Evolutionary conservation across 2,329 filamentous ascomycete species (phyloP).

Genomic region (Aureobasidium sp.): DNA sequence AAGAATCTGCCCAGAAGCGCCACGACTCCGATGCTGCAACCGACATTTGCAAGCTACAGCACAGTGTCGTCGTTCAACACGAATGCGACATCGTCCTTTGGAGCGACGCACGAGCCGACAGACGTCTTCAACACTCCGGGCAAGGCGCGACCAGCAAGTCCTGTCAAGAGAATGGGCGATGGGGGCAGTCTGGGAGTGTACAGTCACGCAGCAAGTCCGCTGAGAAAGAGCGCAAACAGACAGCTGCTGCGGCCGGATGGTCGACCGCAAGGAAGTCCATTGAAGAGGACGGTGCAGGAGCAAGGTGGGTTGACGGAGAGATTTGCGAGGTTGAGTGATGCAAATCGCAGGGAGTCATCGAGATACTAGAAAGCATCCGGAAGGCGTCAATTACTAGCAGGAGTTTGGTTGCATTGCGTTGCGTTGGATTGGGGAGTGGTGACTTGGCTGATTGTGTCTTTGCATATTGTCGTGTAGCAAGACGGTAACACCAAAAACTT

Average conservation of each 20-base stretch:
- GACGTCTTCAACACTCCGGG: slow-evolving; percentile 30
- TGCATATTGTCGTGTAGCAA: no score
- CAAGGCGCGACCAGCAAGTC: slow-evolving; percentile 30
- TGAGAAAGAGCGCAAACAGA: slow-evolving; percentile 67
- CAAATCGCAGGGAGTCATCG: slow-evolving; percentile 7
- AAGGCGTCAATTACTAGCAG: no score
- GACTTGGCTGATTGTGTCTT: no score
- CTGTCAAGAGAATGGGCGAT: slow-evolving; percentile 32
- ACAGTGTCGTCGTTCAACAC: slow-evolving; percentile 8
- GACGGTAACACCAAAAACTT: no score
- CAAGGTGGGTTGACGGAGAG: slow-evolving; percentile 20
- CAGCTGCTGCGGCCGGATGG: slow-evolving; percentile 25
- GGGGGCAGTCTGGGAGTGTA: slow-evolving; percentile 77
- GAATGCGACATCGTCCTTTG: slow-evolving; percentile 22
- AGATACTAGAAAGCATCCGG: slow-evolving; percentile 10
- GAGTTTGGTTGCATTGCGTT: neutral
- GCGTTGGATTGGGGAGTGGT: neutral
- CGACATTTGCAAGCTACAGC: slow-evolving; percentile 20
- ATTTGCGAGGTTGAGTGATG: slow-evolving; percentile 23
- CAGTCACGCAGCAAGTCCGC: slow-evolving; percentile 70
- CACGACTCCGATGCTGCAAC: slow-evolving; percentile 57
- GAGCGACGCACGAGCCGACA: slow-evolving; percentile 23
- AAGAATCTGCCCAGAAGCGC: slow-evolving; percentile 36
- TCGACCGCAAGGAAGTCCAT: slow-evolving; percentile 33
- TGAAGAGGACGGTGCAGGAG: slow-evolving; percentile 40